These are phyloP conservation scores for Berberis thunbergii DNA, from an alignment of 164 flowering plant species.

Conservation along the genomic window DNA sequence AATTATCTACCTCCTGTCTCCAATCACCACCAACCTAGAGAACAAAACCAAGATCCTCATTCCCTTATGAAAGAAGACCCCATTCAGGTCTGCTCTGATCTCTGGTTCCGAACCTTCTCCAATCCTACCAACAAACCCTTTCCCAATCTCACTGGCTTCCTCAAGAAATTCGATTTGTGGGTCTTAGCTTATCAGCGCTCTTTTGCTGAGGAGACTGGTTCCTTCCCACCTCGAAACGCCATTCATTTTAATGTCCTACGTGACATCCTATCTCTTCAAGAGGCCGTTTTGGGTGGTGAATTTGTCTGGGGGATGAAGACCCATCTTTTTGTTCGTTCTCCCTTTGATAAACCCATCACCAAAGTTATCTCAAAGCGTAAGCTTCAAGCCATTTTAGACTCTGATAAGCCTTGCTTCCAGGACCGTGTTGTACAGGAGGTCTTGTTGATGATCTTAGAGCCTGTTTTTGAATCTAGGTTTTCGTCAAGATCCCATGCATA, in stretches of 20 bases:
- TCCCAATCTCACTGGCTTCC: slow-evolving; percentile 73
- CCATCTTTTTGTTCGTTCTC: slow-evolving; percentile 42
- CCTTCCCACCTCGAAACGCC: slow-evolving; percentile 77
- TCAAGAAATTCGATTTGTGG: slow-evolving; percentile 86
- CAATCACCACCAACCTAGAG: background rate
- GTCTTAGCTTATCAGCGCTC: slow-evolving; percentile 87
- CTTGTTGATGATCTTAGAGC: slow-evolving; percentile 69
- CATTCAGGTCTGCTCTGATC: slow-evolving; percentile 49
- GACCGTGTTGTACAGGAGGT: slow-evolving; percentile 90
- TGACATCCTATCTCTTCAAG: slow-evolving; percentile 53
- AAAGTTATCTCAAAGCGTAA: slow-evolving; percentile 37
- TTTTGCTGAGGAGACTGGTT: slow-evolving; percentile 65
- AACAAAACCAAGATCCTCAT: slow-evolving; percentile 33
- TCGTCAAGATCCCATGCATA: slow-evolving; percentile 73
- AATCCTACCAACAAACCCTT: slow-evolving; percentile 32
- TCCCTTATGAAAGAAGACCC: slow-evolving; percentile 79
- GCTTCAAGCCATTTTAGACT: slow-evolving; percentile 36
- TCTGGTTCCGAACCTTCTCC: slow-evolving; percentile 76
- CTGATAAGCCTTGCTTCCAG: slow-evolving; percentile 51
- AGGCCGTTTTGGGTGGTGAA: slow-evolving; percentile 43
- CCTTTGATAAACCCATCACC: slow-evolving; percentile 39
- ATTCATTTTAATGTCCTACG: slow-evolving; percentile 44
- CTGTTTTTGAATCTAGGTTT: slow-evolving; percentile 73
- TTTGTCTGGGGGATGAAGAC: slow-evolving; percentile 57
- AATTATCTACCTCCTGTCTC: slow-evolving; percentile 7